Conservation (phyloP, 148 eudicot species). For the Salicornia ramosissima region DNA sequence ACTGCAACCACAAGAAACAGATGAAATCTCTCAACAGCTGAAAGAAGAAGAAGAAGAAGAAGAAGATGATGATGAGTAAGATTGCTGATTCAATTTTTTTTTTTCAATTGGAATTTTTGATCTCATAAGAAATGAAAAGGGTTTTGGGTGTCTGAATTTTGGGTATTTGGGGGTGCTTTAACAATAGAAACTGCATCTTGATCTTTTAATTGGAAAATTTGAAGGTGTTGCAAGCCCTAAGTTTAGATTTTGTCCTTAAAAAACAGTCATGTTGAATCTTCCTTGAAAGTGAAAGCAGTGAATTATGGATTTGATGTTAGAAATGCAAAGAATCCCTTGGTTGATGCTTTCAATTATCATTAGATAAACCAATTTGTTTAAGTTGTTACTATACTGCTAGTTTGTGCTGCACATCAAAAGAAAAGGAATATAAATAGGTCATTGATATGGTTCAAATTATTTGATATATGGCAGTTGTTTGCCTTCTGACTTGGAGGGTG, state of each 20-base stretch:
- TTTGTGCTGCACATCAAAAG: neutral
- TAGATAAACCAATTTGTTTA: neutral
- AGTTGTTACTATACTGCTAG: neutral
- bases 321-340: neutral
- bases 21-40: constrained; percentile 11
- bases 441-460: constrained; percentile 3
- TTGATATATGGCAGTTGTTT: constrained; percentile 65
- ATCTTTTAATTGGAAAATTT: neutral
- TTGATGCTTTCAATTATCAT: neutral
- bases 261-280: neutral
- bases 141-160: neutral
- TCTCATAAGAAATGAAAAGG: neutral
- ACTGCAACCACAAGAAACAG: constrained; percentile 18
- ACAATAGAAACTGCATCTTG: neutral
- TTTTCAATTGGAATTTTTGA: neutral
- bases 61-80: constrained; percentile 79
- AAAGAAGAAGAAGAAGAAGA: constrained; percentile 71
- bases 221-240: neutral
- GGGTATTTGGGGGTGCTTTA: neutral
- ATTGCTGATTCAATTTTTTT: neutral
- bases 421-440: neutral
- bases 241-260: neutral
- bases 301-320: neutral
- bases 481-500: constrained; percentile 94
- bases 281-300: neutral